Conservation (phyloP, 805 yeast species). For the Candida lessepsii region DNA sequence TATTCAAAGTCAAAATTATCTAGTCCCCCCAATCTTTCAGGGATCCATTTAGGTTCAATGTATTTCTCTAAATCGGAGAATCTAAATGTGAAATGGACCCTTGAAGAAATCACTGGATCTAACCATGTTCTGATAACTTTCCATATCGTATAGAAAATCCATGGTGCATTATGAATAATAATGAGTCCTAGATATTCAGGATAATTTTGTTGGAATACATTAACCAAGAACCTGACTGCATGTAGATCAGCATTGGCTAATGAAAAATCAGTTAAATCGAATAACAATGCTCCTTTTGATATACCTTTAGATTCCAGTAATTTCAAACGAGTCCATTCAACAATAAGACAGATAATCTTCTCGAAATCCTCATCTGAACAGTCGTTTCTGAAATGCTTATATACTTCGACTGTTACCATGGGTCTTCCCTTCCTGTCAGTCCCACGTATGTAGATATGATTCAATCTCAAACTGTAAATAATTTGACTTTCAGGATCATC, state of each 20-base stretch:
- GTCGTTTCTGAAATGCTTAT: slow-evolving; percentile 54
- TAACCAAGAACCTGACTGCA: slow-evolving; percentile 81
- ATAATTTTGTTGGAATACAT: slow-evolving; percentile 88
- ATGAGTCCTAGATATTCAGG: slow-evolving; percentile 87
- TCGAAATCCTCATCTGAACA: slow-evolving; percentile 65
- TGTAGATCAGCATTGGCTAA: slow-evolving; percentile 87
- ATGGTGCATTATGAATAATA: slow-evolving; percentile 88
- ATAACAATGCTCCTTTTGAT: slow-evolving; percentile 63
- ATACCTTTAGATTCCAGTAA: slow-evolving; percentile 57
- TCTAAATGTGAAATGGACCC: slow-evolving; percentile 75
- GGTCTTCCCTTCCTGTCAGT: slow-evolving; percentile 71
- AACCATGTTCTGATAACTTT: slow-evolving; percentile 84
- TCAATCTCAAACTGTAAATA: slow-evolving; percentile 52
- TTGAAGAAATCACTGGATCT: slow-evolving; percentile 91
- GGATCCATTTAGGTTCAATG: slow-evolving; percentile 57
- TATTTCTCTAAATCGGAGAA: slow-evolving; percentile 60
- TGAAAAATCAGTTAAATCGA: slow-evolving; percentile 80
- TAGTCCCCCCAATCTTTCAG: slow-evolving; percentile 70
- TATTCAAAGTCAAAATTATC: slow-evolving; percentile 57
- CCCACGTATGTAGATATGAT: slow-evolving; percentile 73
- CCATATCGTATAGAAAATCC: slow-evolving; percentile 94
- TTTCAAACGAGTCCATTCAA: slow-evolving; percentile 73
- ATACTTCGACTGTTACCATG: slow-evolving; percentile 73
- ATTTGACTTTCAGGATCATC: slow-evolving; percentile 38
- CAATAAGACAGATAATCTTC: slow-evolving; percentile 63